These are phyloP conservation scores for Grammothele lineata DNA, from an alignment of 768 basidiomycete species.

Conservation along the genomic window DNA sequence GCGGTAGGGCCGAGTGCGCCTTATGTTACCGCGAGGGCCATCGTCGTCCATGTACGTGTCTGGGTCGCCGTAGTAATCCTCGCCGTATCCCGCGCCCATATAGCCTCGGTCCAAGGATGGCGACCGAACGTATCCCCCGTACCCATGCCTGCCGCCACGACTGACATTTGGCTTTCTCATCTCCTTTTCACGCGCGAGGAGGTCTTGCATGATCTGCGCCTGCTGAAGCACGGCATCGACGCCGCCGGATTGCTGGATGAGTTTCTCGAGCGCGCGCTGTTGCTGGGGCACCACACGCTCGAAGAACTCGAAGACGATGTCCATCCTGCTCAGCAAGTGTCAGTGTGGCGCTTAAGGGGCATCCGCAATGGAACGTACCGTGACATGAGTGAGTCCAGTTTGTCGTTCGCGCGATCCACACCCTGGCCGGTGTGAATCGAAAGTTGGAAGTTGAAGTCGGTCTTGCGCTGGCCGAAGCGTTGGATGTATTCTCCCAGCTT, in stretches of 20 bases:
- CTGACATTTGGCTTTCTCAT: too few relatives aligned
- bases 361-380: conserved; percentile 2
- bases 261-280: not conserved
- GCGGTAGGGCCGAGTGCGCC: too few relatives aligned
- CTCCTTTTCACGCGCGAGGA: not conserved
- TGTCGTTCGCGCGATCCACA: not conserved
- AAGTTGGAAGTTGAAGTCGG: conserved; percentile 34
- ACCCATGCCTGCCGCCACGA: too few relatives aligned
- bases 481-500: conserved; percentile 31
- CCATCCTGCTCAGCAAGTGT: not conserved
- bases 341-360: not conserved
- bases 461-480: conserved; percentile 32
- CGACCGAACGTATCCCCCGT: too few relatives aligned
- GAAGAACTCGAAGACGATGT: conserved; percentile 1
- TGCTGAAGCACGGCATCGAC: not conserved
- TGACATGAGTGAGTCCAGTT: conserved; percentile 1
- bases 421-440: conserved; percentile 30
- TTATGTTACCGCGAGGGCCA: too few relatives aligned
- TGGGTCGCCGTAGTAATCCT: not conserved
- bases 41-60: too few relatives aligned
- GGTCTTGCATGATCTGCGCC: not conserved
- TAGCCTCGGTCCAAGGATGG: too few relatives aligned
- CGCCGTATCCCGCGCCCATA: too few relatives aligned
- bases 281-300: not conserved
- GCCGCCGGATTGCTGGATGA: not conserved